Conservation (phyloP, 2,329 filamentous ascomycete species). For the Acephala macrosclerotiorum region DNA sequence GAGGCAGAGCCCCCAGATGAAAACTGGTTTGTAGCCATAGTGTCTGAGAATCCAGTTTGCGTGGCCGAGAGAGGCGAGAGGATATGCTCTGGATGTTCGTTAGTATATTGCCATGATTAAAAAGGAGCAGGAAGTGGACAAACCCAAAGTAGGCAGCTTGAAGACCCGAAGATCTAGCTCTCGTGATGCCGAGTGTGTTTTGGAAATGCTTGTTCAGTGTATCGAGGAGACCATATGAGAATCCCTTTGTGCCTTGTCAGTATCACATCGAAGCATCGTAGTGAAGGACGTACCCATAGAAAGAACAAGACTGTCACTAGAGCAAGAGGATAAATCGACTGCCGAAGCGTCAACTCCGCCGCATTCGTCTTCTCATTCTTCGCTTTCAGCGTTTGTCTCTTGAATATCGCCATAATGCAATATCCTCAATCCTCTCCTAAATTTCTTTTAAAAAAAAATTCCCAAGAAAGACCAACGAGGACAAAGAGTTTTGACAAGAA, state of each 20-base stretch:
- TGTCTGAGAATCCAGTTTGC: conserved; percentile 72
- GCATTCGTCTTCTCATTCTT: conserved; percentile 57
- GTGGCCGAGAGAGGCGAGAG: conserved; percentile 70
- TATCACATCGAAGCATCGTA: background rate
- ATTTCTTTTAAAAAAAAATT: background rate
- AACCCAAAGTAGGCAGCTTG: conserved; percentile 75
- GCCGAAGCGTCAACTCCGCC: conserved; percentile 68
- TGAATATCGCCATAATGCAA: conserved; percentile 30
- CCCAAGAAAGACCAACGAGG: background rate
- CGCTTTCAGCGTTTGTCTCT: conserved; percentile 33
- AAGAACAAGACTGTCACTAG: conserved; percentile 73
- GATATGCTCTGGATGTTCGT: conserved; percentile 75
- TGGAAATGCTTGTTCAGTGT: conserved; percentile 79
- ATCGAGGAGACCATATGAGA: conserved; percentile 86
- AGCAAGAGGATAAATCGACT: conserved; percentile 71
- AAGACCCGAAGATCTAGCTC: conserved; percentile 67
- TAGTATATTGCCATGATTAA: conserved; percentile 48
- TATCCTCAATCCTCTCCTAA: background rate
- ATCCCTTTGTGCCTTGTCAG: conserved; percentile 66
- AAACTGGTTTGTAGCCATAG: conserved; percentile 69
- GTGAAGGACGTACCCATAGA: conserved; percentile 61
- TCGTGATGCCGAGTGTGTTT: conserved; percentile 60
- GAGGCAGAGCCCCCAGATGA: conserved; percentile 73
- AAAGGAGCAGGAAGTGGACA: conserved; percentile 30
- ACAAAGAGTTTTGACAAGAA: background rate